Evolutionary conservation across 139 green algal genomes (phyloP), one percentile per base, ranked within the genome.

Genomic region (Coccomyxa sp.): DNA sequence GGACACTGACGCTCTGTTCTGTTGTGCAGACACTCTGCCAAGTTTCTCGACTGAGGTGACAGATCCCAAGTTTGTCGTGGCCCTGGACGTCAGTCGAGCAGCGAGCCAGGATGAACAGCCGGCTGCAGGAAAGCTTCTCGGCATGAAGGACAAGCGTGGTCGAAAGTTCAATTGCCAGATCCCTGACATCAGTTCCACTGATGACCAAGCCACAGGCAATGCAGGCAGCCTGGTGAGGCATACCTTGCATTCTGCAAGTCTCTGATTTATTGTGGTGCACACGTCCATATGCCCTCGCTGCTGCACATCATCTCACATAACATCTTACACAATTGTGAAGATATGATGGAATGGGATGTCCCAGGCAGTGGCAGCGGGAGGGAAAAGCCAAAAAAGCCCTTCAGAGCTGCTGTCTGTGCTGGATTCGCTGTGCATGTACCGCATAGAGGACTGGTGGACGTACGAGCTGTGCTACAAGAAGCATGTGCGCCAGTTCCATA

Each of bases 401-500:
- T 71, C n/a, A 21, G 68, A 83, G 30, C 71, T 86, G 13, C 31
- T 86, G 23, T 13, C 66, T 30, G 45, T 75, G 13, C 81, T 87
- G n/a, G 58, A 45, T 58, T 66, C 31, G 9, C 58, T 83, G 21
- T 93, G 90, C 76, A 82, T 92, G 58, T 95, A 94, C 74, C 89
- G 90, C 1, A 67, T 95, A 17, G 94, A 98, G 78, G 94, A 93
- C 17, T 93, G 93, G 86, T 98, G 95, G 95, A 97, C 92, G 16
- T 98, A 97, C 82, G 94, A 98, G 90, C 45, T 96, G 66, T 98
- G 95, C 89, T 94, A 95, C 85, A 88, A 91, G 79, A 92, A 95
- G 83, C 82, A 91, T 10, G 83, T 93, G 58, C 83, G 91, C 30
- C 95, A 98, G 85, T 97, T 93, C 77, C 90, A 96, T 58, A 88